Conservation (phyloP, 169 alveolate species). For the Perkinsus chesapeaki region DNA sequence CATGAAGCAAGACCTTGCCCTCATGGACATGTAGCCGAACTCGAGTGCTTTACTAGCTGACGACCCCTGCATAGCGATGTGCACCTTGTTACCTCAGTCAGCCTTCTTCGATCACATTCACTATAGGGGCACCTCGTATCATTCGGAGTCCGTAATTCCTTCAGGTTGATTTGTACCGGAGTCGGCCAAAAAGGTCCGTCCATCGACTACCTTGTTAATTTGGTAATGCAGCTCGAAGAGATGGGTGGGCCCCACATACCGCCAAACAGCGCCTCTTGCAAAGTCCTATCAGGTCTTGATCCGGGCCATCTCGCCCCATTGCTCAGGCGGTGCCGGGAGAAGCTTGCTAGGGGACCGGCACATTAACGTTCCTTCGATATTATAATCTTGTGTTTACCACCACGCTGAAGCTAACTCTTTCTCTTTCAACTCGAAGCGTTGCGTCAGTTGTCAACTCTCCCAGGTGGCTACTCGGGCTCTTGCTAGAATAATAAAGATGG, state of each 20-base stretch:
- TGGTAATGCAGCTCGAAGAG: not conserved
- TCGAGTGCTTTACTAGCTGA: no score
- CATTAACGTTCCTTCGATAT: not conserved
- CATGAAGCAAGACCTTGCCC: no score
- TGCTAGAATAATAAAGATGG: no score
- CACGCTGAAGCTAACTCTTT: no score
- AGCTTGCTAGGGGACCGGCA: not conserved
- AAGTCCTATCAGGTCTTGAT: not conserved
- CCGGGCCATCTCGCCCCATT: not conserved
- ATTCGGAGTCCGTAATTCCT: no score
- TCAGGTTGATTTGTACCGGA: not conserved
- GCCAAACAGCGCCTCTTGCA: not conserved
- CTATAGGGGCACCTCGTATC: no score
- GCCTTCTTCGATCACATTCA: no score
- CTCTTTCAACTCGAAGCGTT: not conserved
- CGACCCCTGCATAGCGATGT: no score
- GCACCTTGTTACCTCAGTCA: no score
- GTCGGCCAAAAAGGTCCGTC: not conserved
- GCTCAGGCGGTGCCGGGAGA: not conserved
- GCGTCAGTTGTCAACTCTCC: constrained; percentile 1
- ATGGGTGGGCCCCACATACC: not conserved
- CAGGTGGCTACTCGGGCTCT: no score
- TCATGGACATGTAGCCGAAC: no score
- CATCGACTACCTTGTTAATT: not conserved
- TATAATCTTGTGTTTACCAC: no score